Evolutionary conservation across 1,284 basidiomycete genomes (phyloP).

Genomic region (Malassezia sympodialis): DNA sequence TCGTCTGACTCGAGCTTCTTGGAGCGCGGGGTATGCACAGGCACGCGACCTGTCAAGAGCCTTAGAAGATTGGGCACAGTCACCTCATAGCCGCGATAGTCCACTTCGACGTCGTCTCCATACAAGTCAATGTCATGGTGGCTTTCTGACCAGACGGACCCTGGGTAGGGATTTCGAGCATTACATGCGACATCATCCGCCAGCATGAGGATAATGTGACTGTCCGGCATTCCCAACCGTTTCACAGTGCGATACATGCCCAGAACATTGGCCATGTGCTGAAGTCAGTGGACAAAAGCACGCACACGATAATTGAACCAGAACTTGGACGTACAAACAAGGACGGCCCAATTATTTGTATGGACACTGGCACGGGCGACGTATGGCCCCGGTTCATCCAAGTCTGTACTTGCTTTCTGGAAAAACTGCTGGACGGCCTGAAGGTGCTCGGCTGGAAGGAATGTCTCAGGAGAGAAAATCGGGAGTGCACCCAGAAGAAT

Average conservation of each 20-base stretch:
- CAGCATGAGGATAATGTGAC: conserved; percentile 96
- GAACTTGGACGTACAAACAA: conserved; percentile 84
- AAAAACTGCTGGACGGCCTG: conserved; percentile 24
- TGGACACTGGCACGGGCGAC: conserved; percentile 19
- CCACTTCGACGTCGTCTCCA: conserved; percentile 91
- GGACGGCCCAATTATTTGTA: conserved; percentile 94
- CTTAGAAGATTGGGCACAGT: conserved; percentile 91
- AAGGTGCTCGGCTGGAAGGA: conserved; percentile 17
- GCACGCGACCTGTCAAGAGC: conserved; percentile 64
- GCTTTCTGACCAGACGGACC: conserved; percentile 74
- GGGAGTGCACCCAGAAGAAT: neutral
- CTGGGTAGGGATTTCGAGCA: conserved; percentile 79
- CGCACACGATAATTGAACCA: conserved; percentile 97
- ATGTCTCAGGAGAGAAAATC: conserved; percentile 16
- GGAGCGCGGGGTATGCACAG: conserved; percentile 62
- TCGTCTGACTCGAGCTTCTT: conserved; percentile 85
- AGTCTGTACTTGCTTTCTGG: neutral
- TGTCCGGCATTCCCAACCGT: conserved; percentile 90
- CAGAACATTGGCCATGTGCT: conserved; percentile 96
- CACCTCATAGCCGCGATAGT: conserved; percentile 94
- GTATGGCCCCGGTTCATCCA: neutral
- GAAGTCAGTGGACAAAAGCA: neutral
- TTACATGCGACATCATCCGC: conserved; percentile 95
- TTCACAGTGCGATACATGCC: conserved; percentile 99
- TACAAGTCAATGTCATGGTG: conserved; percentile 76